Evolutionary conservation across 2,329 filamentous ascomycete genomes (phyloP).

Genomic region (Paramyrothecium roridum): DNA sequence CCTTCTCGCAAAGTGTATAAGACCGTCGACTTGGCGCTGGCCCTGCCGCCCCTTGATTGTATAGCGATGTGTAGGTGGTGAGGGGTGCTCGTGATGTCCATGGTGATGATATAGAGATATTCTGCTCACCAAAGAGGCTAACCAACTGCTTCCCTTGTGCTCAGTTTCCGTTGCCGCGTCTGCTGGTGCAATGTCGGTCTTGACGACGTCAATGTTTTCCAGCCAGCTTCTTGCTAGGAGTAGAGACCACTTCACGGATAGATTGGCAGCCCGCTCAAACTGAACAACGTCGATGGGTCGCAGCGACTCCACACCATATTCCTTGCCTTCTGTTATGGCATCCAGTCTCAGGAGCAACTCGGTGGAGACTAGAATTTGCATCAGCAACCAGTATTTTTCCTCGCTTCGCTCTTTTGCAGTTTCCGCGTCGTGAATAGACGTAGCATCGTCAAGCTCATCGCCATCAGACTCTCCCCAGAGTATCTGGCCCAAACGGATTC

Average conservation of each 20-base stretch:
- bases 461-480: constrained; percentile 59
- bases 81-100: constrained; percentile 28
- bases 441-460: constrained; percentile 50
- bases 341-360: constrained; percentile 65
- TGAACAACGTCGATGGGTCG: constrained; percentile 54
- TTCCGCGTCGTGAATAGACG: constrained; percentile 46
- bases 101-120: constrained; percentile 43
- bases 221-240: constrained; percentile 63
- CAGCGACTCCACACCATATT: constrained; percentile 48
- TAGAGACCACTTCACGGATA: constrained; percentile 65
- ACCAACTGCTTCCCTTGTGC: constrained; percentile 39
- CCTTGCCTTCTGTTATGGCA: constrained; percentile 58
- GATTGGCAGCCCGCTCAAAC: constrained; percentile 60
- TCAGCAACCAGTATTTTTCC: constrained; percentile 64
- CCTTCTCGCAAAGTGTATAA: constrained; percentile 61
- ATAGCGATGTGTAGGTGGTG: constrained; percentile 32
- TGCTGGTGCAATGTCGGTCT: constrained; percentile 26
- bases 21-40: constrained; percentile 56
- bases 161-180: constrained; percentile 9
- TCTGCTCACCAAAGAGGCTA: constrained; percentile 55
- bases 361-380: constrained; percentile 63
- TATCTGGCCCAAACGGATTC: constrained; percentile 69
- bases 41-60: constrained; percentile 53
- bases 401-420: constrained; percentile 50
- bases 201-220: constrained; percentile 62